Evolutionary conservation across 352 stramenopile species (phyloP).

Genomic region (Pythium volutum): DNA sequence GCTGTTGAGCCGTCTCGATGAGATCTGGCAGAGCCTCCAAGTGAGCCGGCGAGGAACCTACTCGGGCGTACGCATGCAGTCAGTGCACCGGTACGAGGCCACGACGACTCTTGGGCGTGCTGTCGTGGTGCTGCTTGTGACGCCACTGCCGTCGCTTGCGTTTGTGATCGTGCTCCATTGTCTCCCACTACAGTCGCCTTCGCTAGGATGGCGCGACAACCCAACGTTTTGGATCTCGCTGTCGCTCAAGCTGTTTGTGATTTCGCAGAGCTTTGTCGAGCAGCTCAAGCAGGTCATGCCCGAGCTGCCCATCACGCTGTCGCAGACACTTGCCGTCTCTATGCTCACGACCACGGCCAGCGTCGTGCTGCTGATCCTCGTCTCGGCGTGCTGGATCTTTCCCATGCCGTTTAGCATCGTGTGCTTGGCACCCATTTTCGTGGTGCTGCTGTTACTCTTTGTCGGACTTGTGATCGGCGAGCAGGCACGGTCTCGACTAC

Average conservation of each 20-base stretch:
- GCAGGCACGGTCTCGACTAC: neutral
- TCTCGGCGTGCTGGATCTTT: constrained; percentile 17
- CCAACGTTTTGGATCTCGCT: constrained; percentile 14
- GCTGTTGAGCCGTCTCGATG: constrained; percentile 1
- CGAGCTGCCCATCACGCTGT: constrained; percentile 13
- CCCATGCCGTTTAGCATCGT: constrained; percentile 25
- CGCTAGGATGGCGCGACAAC: constrained; percentile 9
- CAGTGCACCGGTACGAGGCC: constrained; percentile 13
- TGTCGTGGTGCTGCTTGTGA: constrained; percentile 11
- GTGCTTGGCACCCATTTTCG: constrained; percentile 15
- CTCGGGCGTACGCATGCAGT: constrained; percentile 18
- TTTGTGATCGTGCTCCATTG: constrained; percentile 20
- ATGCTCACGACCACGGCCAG: constrained; percentile 2
- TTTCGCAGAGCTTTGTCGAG: constrained; percentile 18
- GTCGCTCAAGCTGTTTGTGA: constrained; percentile 7
- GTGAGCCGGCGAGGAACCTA: constrained; percentile 19
- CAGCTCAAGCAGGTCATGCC: constrained; percentile 26
- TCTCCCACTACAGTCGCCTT: constrained; percentile 13
- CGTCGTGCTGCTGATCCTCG: neutral
- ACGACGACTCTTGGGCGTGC: constrained; percentile 8
- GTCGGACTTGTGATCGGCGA: constrained; percentile 16
- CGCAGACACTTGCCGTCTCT: constrained; percentile 13
- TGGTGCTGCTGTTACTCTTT: constrained; percentile 1
- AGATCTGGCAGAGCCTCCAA: constrained; percentile 17
- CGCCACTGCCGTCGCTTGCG: constrained; percentile 20